Evolutionary conservation across 805 yeast genomes (phyloP).

Genomic region (Zygoascus biomembranicola): DNA sequence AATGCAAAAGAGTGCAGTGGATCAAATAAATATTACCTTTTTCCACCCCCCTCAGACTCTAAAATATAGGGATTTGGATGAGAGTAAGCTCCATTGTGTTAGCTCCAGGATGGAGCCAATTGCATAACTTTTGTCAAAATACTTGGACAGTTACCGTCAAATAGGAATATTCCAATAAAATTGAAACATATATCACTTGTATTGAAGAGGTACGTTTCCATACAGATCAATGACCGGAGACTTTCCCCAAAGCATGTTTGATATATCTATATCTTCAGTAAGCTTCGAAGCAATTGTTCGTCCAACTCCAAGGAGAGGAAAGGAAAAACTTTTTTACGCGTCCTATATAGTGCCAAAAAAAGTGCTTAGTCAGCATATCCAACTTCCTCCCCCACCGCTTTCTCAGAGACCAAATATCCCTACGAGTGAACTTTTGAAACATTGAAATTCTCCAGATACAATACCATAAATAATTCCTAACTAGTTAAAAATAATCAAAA

Average conservation of each 20-base stretch:
- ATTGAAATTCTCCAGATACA: background rate
- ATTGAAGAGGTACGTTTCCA: slow-evolving; percentile 2
- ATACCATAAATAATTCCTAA: too few relatives aligned
- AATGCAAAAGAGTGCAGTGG: background rate
- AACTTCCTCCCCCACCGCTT: too few relatives aligned
- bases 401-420: too few relatives aligned
- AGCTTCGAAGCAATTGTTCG: slow-evolving; percentile 30
- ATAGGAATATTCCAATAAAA: background rate
- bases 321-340: background rate
- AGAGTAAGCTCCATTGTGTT: slow-evolving; percentile 33
- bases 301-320: slow-evolving; percentile 1
- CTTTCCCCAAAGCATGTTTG: slow-evolving; percentile 29
- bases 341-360: too few relatives aligned
- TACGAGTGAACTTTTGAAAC: background rate
- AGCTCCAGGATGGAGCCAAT: slow-evolving; percentile 20
- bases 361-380: background rate
- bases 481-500: too few relatives aligned
- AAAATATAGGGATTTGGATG: slow-evolving; percentile 5
- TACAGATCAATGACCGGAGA: slow-evolving; percentile 25
- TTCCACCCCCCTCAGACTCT: slow-evolving; percentile 6
- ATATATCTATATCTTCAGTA: slow-evolving; percentile 14
- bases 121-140: slow-evolving; percentile 25
- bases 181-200: slow-evolving; percentile 2
- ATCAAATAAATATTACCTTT: background rate
- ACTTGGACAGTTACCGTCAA: slow-evolving; percentile 9